Evolutionary conservation across 306 rosid genomes (phyloP), one percentile per base, ranked within the genome.

Genomic region (Cucumis melo): DNA sequence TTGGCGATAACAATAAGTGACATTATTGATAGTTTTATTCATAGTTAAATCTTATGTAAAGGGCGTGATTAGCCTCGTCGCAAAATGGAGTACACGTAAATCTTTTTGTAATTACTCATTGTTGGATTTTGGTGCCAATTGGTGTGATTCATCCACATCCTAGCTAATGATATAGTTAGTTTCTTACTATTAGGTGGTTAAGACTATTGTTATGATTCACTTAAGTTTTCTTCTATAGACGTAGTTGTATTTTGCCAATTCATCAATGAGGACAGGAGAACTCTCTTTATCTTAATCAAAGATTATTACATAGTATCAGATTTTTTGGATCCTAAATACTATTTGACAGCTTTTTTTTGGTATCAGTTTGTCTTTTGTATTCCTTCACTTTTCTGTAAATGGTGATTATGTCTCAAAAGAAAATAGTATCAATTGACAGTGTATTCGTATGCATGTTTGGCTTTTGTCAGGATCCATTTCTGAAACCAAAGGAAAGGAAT

Each of bases 381-480:
- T 64, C 39, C 44, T 62, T 32, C 16, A 9, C 19, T 63, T 63
- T 63, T 34, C 70, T 14, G 16, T 27, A 39, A 60, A 27, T 34
- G 46, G 70, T 8, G 46, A 3, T 62, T 32, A 7, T 32, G 29
- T 16, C 21, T 36, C 24, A 15, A 17, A 34, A 63, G 50, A 10
- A 11, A 66, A 41, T 14, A 39, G 3, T n/a, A 10, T 66, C n/a
- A 5, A 66, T n/a, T 19, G 10, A 41, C 54, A 23, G 75, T 21
- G 74, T 23, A 23, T 5, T 44, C 57, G 1, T 21, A 21, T 46
- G 56, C 1, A 23, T 23, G 58, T 75, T 63, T 55, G 39, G 53
- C 44, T 84, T 36, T 62, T 61, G 50, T 71, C 92, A 93, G 98
- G 91, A 91, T 86, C 88, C 89, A 12, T 86, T 85, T 81, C 66